Evolutionary conservation across 2,329 filamentous ascomycete genomes (phyloP).

Genomic region (Plenodomus biglobosus): DNA sequence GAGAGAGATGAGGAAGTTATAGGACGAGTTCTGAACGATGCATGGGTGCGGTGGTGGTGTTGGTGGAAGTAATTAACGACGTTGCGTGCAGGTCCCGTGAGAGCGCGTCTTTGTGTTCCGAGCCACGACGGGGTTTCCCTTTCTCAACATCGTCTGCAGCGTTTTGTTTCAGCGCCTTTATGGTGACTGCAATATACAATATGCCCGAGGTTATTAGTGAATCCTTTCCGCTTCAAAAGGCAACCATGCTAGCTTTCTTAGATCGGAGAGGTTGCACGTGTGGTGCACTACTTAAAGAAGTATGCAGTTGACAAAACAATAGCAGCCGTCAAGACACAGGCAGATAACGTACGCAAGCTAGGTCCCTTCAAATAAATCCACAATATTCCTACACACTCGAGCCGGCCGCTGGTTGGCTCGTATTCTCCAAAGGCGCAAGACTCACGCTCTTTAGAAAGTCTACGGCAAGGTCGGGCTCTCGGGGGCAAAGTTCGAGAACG

Average conservation of each 20-base stretch:
- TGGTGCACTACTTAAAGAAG: slow-evolving; percentile 81
- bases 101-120: slow-evolving; percentile 15
- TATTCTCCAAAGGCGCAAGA: no score
- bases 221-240: background rate
- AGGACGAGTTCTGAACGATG: background rate
- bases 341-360: slow-evolving; percentile 59
- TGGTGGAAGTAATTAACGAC: slow-evolving; percentile 30
- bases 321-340: slow-evolving; percentile 66
- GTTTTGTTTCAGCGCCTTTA: no score
- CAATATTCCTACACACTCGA: background rate
- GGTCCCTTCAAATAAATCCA: background rate
- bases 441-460: slow-evolving; percentile 56
- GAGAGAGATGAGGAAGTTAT: background rate
- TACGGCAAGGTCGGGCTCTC: slow-evolving; percentile 90
- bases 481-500: slow-evolving; percentile 70
- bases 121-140: slow-evolving; percentile 8
- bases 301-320: slow-evolving; percentile 85
- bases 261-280: slow-evolving; percentile 69
- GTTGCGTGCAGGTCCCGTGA: slow-evolving; percentile 28
- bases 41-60: background rate
- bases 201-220: slow-evolving; percentile 45
- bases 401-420: background rate
- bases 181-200: slow-evolving; percentile 3
- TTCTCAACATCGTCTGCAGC: slow-evolving; percentile 2
- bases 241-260: slow-evolving; percentile 22